Base-by-base conservation (phyloP, 495 filamentous ascomycete genomes). In the Bacidia rubella region DNA sequence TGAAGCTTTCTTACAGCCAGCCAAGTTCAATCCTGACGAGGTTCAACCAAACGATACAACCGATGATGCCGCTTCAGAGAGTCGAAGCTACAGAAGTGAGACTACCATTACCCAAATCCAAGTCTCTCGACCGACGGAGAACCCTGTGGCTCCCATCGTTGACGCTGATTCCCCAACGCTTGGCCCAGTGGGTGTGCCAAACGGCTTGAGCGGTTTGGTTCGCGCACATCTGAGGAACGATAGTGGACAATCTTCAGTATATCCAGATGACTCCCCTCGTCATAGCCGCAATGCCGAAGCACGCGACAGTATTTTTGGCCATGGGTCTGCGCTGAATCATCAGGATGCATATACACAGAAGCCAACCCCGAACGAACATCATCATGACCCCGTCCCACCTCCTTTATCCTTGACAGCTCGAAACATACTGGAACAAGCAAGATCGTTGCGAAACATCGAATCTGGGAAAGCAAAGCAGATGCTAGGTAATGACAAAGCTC, bases 201-300 rank as follows among this genome's bases (percentile, higher is more conserved):
- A 79, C 47, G 86, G 85, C 11, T 72, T 96, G 19, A 88, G 81
- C 61, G 85, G 85, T 19, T 75, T 96, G 65, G 81, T 96, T 35
- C 82, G 83, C 26, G 81, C 88, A 52, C 93, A 97, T 66, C 74
- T 99, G 12, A 83, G 92, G 21, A 78, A 78, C 12, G 79, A 84
- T 49, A 97, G 92, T 66, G 82, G 82, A 51, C 71, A 75, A 39
- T 95, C 89, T 21, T 90, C 88, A 0, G 73, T 92, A 42, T 86
- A 81, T 62, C 80, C 74, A 35, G 68, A 69, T 10, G 67, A 67
- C 35, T 71, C 75, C 2, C 66, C 68, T 25, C 60, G 60, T n/a
- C 54, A 64, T 2, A 67, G 65, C 9, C 66, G 66, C 1, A 65
- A 72, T 40, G 49, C 47, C 38, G 59, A 54, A 17, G 49, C 42